phyloP scores from a whole-genome alignment of 176 grass and related monocot species.

The Neostapfia colusana region DNA sequence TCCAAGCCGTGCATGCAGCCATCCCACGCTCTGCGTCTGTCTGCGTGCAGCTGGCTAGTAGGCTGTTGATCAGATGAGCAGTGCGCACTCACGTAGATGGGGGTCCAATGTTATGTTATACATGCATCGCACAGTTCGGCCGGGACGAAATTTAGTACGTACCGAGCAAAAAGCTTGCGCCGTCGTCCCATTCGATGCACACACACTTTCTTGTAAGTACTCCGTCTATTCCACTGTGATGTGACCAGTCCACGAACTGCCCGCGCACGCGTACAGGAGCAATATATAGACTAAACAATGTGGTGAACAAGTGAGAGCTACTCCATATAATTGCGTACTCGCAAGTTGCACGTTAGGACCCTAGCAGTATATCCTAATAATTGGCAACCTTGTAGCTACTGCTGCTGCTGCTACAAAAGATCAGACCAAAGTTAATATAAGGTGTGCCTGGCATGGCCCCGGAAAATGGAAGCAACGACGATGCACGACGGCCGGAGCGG shows the following conservation, averaged over 20 bases:
- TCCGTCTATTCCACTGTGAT: no score
- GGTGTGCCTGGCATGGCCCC: background rate
- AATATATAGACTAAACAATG: background rate
- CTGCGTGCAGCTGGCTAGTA: background rate
- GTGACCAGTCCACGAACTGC: no score
- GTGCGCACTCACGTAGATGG: no score
- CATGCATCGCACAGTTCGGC: no score
- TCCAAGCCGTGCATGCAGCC: background rate
- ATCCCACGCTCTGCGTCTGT: background rate
- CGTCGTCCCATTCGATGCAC: no score
- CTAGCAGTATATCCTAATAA: background rate
- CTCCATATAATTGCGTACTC: slow-evolving; percentile 25
- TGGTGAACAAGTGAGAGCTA: background rate
- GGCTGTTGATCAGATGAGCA: no score
- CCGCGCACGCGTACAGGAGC: no score
- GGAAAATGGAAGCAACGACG: slow-evolving; percentile 7
- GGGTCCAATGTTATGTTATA: no score
- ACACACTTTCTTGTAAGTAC: no score
- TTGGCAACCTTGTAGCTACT: background rate
- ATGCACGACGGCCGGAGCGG: background rate
- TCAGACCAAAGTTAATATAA: background rate
- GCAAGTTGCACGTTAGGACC: slow-evolving; percentile 14
- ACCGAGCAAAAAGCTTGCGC: no score
- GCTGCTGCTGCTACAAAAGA: slow-evolving; percentile 4
- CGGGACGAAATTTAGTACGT: no score